Evolutionary conservation across 164 flowering plant genomes (phyloP).

Genomic region (Cinnamomum micranthum): DNA sequence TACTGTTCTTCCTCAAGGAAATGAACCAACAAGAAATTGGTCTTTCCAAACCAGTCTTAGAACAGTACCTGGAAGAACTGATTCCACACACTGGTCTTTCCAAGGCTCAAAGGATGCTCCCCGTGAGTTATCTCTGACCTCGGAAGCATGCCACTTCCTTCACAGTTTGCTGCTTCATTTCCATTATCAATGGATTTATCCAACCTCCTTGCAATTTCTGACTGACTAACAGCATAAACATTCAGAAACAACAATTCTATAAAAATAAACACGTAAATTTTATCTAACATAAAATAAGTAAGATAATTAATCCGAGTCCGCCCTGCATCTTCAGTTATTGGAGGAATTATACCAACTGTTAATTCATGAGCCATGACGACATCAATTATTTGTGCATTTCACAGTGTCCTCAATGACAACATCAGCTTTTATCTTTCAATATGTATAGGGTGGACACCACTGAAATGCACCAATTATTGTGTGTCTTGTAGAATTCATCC

Average conservation of each 20-base stretch:
- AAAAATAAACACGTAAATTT: not conserved
- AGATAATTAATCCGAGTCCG: too few species aligned
- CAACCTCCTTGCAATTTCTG: conserved; percentile 86
- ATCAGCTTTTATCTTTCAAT: not conserved
- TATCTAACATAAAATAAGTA: too few species aligned
- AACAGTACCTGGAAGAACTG: conserved; percentile 83
- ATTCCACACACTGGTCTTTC: conserved; percentile 88
- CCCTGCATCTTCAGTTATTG: too few species aligned
- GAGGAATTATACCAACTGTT: too few species aligned
- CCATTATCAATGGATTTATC: conserved; percentile 43
- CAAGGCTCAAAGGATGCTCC: conserved; percentile 97
- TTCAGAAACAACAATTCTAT: conserved; percentile 37
- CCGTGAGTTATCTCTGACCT: conserved; percentile 77
- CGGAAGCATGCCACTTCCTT: conserved; percentile 55
- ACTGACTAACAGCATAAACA: conserved; percentile 85
- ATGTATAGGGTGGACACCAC: not conserved
- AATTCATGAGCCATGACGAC: not conserved
- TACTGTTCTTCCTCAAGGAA: not conserved
- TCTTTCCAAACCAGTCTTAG: not conserved
- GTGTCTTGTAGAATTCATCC: not conserved
- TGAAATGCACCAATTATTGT: not conserved
- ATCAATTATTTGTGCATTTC: not conserved
- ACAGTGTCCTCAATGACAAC: not conserved
- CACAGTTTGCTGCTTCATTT: conserved; percentile 32
- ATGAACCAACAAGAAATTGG: not conserved